phyloP scores from a whole-genome alignment of 768 basidiomycete species.

The Amanita thiersii region DNA sequence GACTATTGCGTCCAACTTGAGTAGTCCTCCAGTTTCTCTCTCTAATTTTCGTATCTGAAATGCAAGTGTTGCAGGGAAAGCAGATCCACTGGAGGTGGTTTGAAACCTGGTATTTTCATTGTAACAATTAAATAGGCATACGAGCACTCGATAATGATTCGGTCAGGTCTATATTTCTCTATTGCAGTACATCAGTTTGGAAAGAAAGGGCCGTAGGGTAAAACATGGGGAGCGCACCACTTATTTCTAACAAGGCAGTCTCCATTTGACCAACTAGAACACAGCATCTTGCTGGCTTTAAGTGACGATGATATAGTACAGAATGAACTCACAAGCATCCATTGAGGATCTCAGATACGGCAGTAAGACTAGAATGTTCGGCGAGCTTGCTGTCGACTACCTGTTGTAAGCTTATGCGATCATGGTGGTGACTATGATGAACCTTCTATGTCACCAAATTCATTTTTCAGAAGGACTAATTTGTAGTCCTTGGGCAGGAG shows the following conservation, averaged over 20 bases:
- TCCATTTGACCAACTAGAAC: constrained; percentile 95
- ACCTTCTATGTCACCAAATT: constrained; percentile 94
- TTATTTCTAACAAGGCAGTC: constrained; percentile 81
- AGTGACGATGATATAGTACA: not conserved
- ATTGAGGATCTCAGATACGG: constrained; percentile 90
- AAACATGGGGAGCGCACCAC: constrained; percentile 35
- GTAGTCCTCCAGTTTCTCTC: constrained; percentile 59
- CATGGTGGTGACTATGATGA: constrained; percentile 2
- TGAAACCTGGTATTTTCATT: not conserved
- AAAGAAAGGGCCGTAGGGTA: not conserved
- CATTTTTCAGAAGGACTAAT: constrained; percentile 90
- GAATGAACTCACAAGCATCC: constrained; percentile 75
- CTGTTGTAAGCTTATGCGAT: not conserved
- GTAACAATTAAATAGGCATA: constrained; percentile 26
- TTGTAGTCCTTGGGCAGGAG: constrained; percentile 81
- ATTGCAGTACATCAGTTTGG: not conserved
- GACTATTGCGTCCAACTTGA: constrained; percentile 83
- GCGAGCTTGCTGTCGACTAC: constrained; percentile 89
- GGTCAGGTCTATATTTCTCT: constrained; percentile 82
- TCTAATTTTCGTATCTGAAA: constrained; percentile 92
- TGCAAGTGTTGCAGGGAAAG: constrained; percentile 91
- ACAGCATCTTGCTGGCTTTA: constrained; percentile 57
- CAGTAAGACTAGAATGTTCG: constrained; percentile 71
- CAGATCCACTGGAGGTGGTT: constrained; percentile 59
- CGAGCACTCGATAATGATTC: constrained; percentile 96